Percentiles rank a stretch among this genome's conserved stretches.
Evolutionary conservation across 208 protist genomes (phyloP).

Genomic region (Balamuthia mandrillaris): DNA sequence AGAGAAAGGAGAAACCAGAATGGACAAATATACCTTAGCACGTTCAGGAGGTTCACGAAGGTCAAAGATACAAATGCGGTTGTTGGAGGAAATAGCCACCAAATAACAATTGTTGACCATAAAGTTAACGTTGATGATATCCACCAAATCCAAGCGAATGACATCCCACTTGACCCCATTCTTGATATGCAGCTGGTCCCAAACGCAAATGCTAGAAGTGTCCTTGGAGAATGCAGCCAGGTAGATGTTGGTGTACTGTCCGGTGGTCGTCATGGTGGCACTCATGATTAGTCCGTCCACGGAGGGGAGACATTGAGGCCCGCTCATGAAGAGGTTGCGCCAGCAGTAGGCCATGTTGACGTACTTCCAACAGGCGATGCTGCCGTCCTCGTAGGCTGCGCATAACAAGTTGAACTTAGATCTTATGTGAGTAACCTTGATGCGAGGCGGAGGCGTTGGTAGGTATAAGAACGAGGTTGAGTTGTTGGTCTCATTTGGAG

Average conservation of each 20-base stretch:
- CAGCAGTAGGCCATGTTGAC: not conserved
- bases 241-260: conserved; percentile 12
- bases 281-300: conserved; percentile 6
- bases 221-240: not conserved
- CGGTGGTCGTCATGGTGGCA: conserved; percentile 17
- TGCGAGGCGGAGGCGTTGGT: no score
- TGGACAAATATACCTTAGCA: not conserved
- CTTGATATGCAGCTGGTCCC: conserved; percentile 26
- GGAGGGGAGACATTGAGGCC: not conserved
- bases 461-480: no score
- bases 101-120: conserved; percentile 29
- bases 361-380: conserved; percentile 20
- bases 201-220: not conserved
- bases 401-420: conserved; percentile 27
- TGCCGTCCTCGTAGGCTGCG: conserved; percentile 6
- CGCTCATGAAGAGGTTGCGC: not conserved
- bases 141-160: not conserved
- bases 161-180: conserved; percentile 1
- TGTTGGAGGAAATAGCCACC: not conserved
- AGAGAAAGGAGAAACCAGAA: not conserved
- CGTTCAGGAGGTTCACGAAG: conserved; percentile 4
- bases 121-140: conserved; percentile 1
- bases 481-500: no score
- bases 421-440: not conserved
- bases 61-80: conserved; percentile 13